Conservation (phyloP, 2,329 filamentous ascomycete species). For the Cladosporium sp. region DNA sequence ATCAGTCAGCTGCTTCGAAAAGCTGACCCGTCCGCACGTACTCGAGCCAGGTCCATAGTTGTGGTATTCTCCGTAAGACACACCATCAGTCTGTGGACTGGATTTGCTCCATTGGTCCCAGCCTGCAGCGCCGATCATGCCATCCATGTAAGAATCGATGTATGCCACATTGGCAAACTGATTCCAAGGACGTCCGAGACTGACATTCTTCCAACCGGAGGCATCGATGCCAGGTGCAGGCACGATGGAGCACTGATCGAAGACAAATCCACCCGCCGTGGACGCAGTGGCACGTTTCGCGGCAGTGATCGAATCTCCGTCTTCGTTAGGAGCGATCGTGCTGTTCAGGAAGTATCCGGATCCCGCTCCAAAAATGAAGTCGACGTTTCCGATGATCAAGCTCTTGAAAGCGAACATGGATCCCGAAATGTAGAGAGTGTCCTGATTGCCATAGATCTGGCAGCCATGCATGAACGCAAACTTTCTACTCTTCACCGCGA, state of each 20-base stretch:
- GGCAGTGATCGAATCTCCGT: constrained; percentile 42
- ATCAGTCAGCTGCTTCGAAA: constrained; percentile 43
- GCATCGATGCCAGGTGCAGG: constrained; percentile 34
- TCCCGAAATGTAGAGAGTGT: constrained; percentile 43
- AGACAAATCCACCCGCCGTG: constrained; percentile 43
- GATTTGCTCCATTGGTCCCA: constrained; percentile 38
- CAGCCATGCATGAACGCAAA: constrained; percentile 43
- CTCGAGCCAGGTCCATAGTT: constrained; percentile 43
- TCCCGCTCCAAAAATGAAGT: constrained; percentile 50
- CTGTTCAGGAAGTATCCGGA: constrained; percentile 48
- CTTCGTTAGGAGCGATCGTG: constrained; percentile 42
- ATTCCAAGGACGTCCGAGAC: constrained; percentile 32
- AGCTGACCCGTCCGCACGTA: constrained; percentile 38
- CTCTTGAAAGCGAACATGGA: constrained; percentile 45
- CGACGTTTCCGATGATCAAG: constrained; percentile 45
- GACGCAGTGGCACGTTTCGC: constrained; percentile 45
- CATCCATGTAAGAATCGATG: constrained; percentile 27
- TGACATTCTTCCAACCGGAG: constrained; percentile 34
- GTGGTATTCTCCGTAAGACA: constrained; percentile 41
- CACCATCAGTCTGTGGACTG: constrained; percentile 33
- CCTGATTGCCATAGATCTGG: constrained; percentile 44
- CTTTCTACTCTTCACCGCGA: constrained; percentile 47
- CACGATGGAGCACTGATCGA: constrained; percentile 41
- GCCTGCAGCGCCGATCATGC: constrained; percentile 30
- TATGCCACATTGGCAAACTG: constrained; percentile 30